Conservation (phyloP, 2,329 filamentous ascomycete species). For the Fusarium nisikadoi region DNA sequence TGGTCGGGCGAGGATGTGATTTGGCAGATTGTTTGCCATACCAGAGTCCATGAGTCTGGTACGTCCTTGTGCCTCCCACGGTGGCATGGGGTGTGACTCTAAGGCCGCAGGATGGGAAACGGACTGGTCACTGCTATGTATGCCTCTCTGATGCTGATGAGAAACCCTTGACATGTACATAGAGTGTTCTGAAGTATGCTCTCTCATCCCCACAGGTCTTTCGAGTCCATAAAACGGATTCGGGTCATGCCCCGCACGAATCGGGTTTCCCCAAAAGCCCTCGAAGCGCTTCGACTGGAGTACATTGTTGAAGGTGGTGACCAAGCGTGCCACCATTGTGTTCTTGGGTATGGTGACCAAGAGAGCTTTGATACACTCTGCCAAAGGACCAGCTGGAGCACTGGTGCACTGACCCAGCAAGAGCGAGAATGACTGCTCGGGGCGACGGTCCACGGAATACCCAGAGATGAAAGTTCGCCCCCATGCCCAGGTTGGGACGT, state of each 20-base stretch:
- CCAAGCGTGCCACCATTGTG: constrained; percentile 23
- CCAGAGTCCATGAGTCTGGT: constrained; percentile 36
- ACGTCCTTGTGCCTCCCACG: constrained; percentile 39
- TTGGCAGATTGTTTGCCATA: constrained; percentile 40
- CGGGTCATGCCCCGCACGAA: constrained; percentile 38
- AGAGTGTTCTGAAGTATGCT: background rate
- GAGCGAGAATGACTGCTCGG: constrained; percentile 36
- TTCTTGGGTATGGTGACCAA: constrained; percentile 30
- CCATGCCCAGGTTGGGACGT: constrained; percentile 40
- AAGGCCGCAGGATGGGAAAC: accelerated
- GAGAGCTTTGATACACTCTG: constrained; percentile 33
- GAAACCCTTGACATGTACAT: accelerated
- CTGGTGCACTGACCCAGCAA: constrained; percentile 38
- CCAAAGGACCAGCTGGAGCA: constrained; percentile 33
- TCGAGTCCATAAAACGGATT: constrained; percentile 41
- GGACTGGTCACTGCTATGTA: accelerated
- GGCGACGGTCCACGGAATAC: constrained; percentile 23
- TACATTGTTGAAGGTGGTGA: constrained; percentile 10
- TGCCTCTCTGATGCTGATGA: accelerated
- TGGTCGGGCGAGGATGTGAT: constrained; percentile 29
- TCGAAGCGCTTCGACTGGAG: constrained; percentile 29
- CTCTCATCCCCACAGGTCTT: background rate
- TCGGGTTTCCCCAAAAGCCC: constrained; percentile 39
- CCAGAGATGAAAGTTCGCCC: constrained; percentile 39
- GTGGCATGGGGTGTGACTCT: accelerated